phyloP scores from a whole-genome alignment of 2,329 filamentous ascomycete genomes.

The Fusarium sterilihyphosum region DNA sequence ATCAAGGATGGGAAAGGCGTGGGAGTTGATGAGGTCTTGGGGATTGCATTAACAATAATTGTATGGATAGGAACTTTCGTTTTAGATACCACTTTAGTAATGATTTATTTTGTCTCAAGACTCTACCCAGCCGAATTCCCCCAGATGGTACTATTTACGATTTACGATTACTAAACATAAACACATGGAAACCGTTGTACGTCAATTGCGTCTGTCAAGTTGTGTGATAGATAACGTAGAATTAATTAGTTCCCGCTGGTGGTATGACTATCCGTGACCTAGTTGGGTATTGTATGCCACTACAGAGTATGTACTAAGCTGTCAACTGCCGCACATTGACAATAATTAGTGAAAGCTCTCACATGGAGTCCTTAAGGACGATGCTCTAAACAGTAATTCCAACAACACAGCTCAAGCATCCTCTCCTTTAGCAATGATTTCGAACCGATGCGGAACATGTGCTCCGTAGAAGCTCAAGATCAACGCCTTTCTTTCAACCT shows the following conservation, averaged over 20 bases:
- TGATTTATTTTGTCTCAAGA: not conserved
- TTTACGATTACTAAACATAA: not conserved
- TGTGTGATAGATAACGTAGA: not conserved
- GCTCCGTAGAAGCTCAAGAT: not conserved
- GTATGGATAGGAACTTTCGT: not conserved
- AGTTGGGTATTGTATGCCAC: not conserved
- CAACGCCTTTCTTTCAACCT: not conserved
- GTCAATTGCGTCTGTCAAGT: not conserved
- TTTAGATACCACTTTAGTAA: constrained; percentile 14
- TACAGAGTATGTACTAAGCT: not conserved
- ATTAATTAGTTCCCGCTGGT: not conserved
- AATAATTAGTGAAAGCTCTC: not conserved
- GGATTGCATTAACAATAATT: not conserved
- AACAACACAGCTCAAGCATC: not conserved
- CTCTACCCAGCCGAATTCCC: not conserved
- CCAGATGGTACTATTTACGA: not conserved
- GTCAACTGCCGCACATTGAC: not conserved
- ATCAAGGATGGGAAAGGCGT: not conserved
- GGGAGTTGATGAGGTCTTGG: not conserved
- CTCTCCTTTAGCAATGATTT: not conserved
- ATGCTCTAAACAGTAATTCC: not conserved
- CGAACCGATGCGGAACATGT: not conserved
- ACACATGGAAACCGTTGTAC: not conserved
- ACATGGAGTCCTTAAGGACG: not conserved
- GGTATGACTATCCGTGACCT: not conserved